Base-by-base conservation (phyloP, 768 basidiomycete genomes). In the Amanita exitialis region DNA sequence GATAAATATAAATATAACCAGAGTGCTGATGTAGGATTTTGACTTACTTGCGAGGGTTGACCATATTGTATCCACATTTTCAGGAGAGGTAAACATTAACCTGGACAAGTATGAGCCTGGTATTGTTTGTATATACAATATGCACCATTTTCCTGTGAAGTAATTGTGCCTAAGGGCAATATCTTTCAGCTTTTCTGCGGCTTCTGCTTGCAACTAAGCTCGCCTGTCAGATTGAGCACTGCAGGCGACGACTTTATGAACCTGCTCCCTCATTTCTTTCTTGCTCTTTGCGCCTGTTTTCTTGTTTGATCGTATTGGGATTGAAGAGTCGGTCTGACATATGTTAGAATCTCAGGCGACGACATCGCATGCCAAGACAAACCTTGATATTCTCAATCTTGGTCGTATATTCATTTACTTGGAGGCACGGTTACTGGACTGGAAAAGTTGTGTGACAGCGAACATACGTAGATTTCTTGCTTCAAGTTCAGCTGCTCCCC, bases 211-310 rank as follows among this genome's bases (percentile, higher is more conserved):
- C 4, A 69, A 70, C 86, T 86, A 36, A n/a, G 30, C 3, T 16
- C 8, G 12, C 6, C 16, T 6, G 28, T 35, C 16, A 32, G 16
- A 46, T 16, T 18, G 28, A 15, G 30, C 2, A 34, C 12, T 3
- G 23, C 16, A 9, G 0, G 3, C 10, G n/a, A 10, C 10, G 32
- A 12, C 3, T 10, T 18, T 28, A 44, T 64, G 16, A 61, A 84
- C 86, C 66, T 80, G 68, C 62, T 88, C 86, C 37, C 83, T 75
- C 6, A 83, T 63, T 62, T 88, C 83, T 61, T 86, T 88, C 64
- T 88, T 89, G 57, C 83, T 83, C 64, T 76, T 82, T 0, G 72
- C 70, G 5, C 84, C 84, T 18, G 80, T 79, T 62, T 85, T 87
- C 65, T 86, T 88, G 59, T 69, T 87, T 4, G 79, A 73, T 5